Percentiles rank a stretch among this genome's conserved stretches.
Evolutionary conservation across 2,329 filamentous ascomycete species (phyloP).

Genomic region (Paraphoma sp.): DNA sequence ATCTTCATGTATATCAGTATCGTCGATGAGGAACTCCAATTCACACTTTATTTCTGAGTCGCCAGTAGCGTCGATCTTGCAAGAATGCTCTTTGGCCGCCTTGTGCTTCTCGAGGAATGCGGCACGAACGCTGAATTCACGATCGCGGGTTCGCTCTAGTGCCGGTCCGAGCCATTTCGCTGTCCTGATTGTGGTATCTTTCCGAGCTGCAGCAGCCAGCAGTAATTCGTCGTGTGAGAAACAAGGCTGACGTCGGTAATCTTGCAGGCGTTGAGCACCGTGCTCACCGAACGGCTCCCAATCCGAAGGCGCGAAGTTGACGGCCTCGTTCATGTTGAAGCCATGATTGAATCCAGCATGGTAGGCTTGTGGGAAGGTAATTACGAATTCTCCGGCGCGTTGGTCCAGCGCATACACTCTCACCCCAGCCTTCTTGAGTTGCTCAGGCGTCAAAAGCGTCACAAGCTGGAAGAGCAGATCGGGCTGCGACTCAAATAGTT

Average conservation of each 20-base stretch:
- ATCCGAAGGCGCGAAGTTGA: conserved; percentile 94
- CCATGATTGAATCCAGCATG: conserved; percentile 98
- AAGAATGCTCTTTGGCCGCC: conserved; percentile 46
- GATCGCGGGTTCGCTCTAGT: conserved; percentile 75
- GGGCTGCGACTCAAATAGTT: conserved; percentile 95
- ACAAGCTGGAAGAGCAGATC: conserved; percentile 96
- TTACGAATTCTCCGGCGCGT: conserved; percentile 91
- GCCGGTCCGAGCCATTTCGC: conserved; percentile 95
- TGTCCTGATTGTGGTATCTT: conserved; percentile 80
- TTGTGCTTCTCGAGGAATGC: conserved; percentile 72
- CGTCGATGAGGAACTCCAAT: conserved; percentile 49
- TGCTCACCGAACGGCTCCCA: conserved; percentile 93
- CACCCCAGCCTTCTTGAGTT: conserved; percentile 90
- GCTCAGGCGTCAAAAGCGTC: conserved; percentile 92
- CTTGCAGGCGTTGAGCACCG: conserved; percentile 84
- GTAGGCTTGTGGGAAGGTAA: conserved; percentile 96
- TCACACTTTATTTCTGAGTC: conserved; percentile 33
- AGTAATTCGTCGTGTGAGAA: conserved; percentile 97
- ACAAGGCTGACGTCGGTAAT: conserved; percentile 89
- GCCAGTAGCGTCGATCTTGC: conserved; percentile 61
- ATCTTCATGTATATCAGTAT: conserved; percentile 83
- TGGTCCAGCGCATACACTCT: conserved; percentile 95
- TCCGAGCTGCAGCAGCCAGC: conserved; percentile 82
- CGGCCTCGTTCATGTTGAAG: conserved; percentile 98
- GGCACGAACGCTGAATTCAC: conserved; percentile 73